Base-by-base conservation (phyloP, 495 filamentous ascomycete genomes). In the Xylaria sp. region DNA sequence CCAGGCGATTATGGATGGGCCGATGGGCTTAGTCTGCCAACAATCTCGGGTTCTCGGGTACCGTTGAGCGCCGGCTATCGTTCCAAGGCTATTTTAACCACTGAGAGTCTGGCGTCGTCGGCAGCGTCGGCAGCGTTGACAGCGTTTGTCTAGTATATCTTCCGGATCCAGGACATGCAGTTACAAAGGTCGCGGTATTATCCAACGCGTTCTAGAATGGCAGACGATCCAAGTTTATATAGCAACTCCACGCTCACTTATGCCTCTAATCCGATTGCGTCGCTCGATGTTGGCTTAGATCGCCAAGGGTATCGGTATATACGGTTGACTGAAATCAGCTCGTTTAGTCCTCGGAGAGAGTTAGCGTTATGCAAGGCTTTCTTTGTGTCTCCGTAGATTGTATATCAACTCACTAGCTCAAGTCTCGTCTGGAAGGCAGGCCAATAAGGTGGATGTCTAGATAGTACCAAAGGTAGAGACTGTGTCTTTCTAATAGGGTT, bases 311-410 rank as follows among this genome's bases (percentile, higher is more conserved):
- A 11, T 7, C 8, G 58, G 17, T 58, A 19, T 19, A 26, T 35
- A 50, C n/a, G n/a, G n/a, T n/a, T n/a, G 21, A 9, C 19, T 17
- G 41, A 3, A 31, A 44, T 52, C n/a, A 61, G 57, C 53, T 5
- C 21, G 19, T 37, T 24, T 24, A 21, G 33, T 24, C 29, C 44
- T 62, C 29, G 11, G 31, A 24, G 11, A 43, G 21, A 55, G 46
- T 70, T 50, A 57, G 58, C 6, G 61, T 63, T 19, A 9, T 50
- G 57, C 44, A 19, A 62, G n/a, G 59, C 31, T 69, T 5, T 52
- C 1, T 31, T 3, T 29, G 17, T 29, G 17, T 33, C 31, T 61
- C 41, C 12, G 31, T 69, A 17, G 31, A 46, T 6, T 31, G 29
- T 26, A 53, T 46, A n/a, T 63, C 17, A 41, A 63, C 58, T 53